Base-by-base conservation (phyloP, 495 filamentous ascomycete genomes). In the Annulohypoxylon bovei region DNA sequence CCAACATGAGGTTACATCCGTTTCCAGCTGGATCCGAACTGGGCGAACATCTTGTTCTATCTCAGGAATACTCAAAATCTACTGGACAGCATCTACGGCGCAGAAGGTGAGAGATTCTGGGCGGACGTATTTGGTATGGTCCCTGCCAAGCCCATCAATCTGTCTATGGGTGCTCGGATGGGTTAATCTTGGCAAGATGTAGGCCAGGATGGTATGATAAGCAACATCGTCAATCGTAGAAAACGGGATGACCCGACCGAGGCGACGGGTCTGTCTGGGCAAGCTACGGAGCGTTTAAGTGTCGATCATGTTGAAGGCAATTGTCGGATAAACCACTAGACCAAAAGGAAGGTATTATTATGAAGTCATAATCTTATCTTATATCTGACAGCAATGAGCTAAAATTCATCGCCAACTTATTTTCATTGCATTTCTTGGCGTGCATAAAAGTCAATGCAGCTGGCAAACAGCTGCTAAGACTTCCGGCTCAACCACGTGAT, bases 101-200 rank as follows among this genome's bases (percentile, higher is more conserved):
- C 55, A 59, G 55, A 22, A 20, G 14, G 28, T 59, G 7, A 11
- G 53, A 58, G 35, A 44, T n/a, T n/a, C n/a, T 58, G 55, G 30
- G 37, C 35, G 55, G 23, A 8, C 23, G 4, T 58, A 42, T 58
- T 37, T 12, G 12, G 35, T 44, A 58, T 27, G 37, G 37, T 20
- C 35, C 30, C 37, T 30, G 35, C 55, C 55, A 58, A 58, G 55
- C 9, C 4, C n/a, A 8, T 22, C 7, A 20, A 30, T 58, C 55
- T 58, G 50, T n/a, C n/a, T 33, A 54, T 33, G 11, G 8, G 6
- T 6, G 22, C 46, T n/a, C 28, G 23, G 9, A 30, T n/a, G 14
- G 12, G 25, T 11, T 1, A 9, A 0, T 1, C 8, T 23, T 20
- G 42, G 22, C 18, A 23, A 12, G 18, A 46, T 23, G 12, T 3